phyloP scores from a whole-genome alignment of 2,329 filamentous ascomycete species.

The Cladosporium velox region DNA sequence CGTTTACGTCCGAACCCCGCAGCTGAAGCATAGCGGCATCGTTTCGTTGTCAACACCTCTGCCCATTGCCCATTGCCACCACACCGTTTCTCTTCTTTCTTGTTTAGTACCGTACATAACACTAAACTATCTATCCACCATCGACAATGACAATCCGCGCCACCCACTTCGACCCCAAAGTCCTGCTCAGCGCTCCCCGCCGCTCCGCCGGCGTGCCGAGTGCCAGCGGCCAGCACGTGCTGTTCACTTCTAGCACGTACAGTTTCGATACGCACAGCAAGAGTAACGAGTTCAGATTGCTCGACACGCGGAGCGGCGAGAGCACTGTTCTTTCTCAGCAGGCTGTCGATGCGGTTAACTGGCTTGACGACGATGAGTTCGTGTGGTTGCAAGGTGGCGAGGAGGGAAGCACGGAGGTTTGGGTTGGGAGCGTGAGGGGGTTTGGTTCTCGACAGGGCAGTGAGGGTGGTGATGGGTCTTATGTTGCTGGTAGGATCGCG shows the following conservation, averaged over 20 bases:
- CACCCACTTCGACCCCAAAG: constrained; percentile 73
- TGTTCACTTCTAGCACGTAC: constrained; percentile 74
- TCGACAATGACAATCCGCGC: constrained; percentile 70
- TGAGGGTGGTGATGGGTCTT: constrained; percentile 28
- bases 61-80: background rate
- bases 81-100: no score
- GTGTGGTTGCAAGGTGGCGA: constrained; percentile 49
- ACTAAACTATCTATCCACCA: no score
- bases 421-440: background rate
- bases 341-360: constrained; percentile 73
- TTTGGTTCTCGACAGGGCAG: no score
- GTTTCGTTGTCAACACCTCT: background rate
- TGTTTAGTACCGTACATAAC: no score
- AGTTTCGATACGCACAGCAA: constrained; percentile 75
- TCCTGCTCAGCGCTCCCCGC: constrained; percentile 73
- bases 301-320: constrained; percentile 69
- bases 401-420: background rate
- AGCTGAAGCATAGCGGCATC: background rate
- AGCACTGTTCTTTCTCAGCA: constrained; percentile 63
- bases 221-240: constrained; percentile 60
- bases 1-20: background rate
- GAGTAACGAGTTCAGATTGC: constrained; percentile 66
- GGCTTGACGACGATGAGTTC: constrained; percentile 68
- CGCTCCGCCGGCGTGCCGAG: constrained; percentile 73
- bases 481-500: constrained; percentile 47